phyloP scores from a whole-genome alignment of 2,329 filamentous ascomycete genomes.

The Aspergillus awamori region DNA sequence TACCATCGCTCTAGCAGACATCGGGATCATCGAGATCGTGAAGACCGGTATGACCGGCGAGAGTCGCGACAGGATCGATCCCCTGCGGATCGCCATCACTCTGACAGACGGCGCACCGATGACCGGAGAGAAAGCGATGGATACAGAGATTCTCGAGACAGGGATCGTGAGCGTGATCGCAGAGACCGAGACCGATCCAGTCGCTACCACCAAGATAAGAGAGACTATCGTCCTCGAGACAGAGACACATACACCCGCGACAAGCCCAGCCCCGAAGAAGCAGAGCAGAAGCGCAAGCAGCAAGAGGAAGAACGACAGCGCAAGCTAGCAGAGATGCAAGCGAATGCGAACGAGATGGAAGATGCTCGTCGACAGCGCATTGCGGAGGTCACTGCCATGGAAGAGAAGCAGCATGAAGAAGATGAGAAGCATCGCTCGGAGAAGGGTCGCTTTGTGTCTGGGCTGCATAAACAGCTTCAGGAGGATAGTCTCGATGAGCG shows the following conservation, averaged over 20 bases:
- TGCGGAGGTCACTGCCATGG: conserved; percentile 65
- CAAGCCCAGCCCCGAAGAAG: conserved; percentile 14
- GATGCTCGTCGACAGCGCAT: conserved; percentile 69
- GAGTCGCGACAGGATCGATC: conserved; percentile 24
- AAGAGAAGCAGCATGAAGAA: conserved; percentile 64
- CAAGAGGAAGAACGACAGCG: conserved; percentile 36
- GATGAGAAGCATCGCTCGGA: conserved; percentile 58
- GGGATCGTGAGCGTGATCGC: background rate
- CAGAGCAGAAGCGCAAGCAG: conserved; percentile 27
- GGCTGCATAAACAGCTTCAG: conserved; percentile 37
- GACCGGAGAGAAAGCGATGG: conserved; percentile 12
- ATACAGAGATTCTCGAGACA: conserved; percentile 10
- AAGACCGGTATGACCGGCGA: conserved; percentile 27
- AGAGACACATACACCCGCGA: conserved; percentile 22
- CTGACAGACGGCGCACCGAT: conserved; percentile 19
- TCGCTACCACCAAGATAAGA: conserved; percentile 23
- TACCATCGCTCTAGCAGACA: conserved; percentile 25
- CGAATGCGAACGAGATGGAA: conserved; percentile 70
- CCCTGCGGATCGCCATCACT: conserved; percentile 23
- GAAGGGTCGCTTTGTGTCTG: conserved; percentile 38
- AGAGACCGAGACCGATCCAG: conserved; percentile 17
- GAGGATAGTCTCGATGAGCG: conserved; percentile 42
- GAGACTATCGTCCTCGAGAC: conserved; percentile 24
- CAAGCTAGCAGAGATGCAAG: conserved; percentile 74
- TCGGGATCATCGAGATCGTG: conserved; percentile 28